Base-by-base conservation (phyloP, 164 flowering plant genomes). In the Magnolia sinica region DNA sequence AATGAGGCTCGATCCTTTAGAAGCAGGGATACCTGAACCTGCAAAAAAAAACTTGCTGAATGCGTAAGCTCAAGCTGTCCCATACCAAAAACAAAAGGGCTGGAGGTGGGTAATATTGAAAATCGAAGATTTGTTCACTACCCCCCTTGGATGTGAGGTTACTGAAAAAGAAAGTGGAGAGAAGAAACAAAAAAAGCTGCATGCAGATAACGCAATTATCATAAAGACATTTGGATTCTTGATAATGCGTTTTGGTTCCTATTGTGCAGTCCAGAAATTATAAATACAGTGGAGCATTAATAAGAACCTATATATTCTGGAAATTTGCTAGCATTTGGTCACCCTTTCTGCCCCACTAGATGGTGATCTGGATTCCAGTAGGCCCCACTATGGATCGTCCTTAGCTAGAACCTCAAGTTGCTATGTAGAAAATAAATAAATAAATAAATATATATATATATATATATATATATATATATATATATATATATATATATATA, bases 1-100 rank as follows among this genome's bases (percentile, higher is more conserved):
- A 79, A 80, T 6, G 50, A 76, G 74, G 81, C 75, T 59, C 31
- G 83, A 37, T 73, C 83, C 83, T 78, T 78, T 18, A 79, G 80
- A 79, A 82, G 87, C 90, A 88, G 88, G 88, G 85, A 79, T 80
- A 84, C 88, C 92, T 88, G 91, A 81, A 87, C 90, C 93, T 88
- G 93, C 92, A 90, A 88, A 55, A 90, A 88, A 55, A 55, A 87
- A 89, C 90, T 87, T 67, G 61, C 73, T 68, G 75, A 61, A 2
- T 51, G 51, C 1, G 84, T 87, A 84, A 89, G 87, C 82, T 73
- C 72, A 52, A 13, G 18, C 63, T 29, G 58, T 79, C 49, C 50
- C 18, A 23, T 3, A 55, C 18, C 61, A 7, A 58, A 23, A 3
- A 50, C 16, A 45, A 1, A 9, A 50, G 19, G 37, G 9, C 37